Conservation (phyloP, 2,329 filamentous ascomycete genomes). For the Fonsecaea multimorphosa region DNA sequence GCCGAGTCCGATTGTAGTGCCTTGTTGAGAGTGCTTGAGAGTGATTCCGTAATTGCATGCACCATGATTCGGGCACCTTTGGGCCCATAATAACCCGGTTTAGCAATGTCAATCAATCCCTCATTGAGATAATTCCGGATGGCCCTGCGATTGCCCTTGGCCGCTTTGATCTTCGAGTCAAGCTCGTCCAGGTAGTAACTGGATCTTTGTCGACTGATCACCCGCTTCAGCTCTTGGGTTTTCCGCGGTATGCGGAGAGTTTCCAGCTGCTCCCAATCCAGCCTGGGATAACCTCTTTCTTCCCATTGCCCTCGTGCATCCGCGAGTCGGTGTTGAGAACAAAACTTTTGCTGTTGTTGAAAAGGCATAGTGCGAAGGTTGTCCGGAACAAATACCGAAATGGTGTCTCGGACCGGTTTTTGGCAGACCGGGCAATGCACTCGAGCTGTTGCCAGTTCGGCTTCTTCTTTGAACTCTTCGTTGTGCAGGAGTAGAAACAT, state of each 20-base stretch:
- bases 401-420: constrained; percentile 14
- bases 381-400: constrained; percentile 25
- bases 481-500: constrained; percentile 30
- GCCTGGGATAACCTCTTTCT: constrained; percentile 68
- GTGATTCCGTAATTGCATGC: constrained; percentile 28
- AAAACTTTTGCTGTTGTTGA: constrained; percentile 37
- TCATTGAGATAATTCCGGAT: constrained; percentile 57
- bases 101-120: constrained; percentile 60
- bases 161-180: constrained; percentile 41
- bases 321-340: constrained; percentile 32
- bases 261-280: constrained; percentile 70
- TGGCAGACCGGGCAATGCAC: constrained; percentile 26
- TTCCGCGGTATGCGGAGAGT: constrained; percentile 62
- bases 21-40: constrained; percentile 62
- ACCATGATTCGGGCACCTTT: constrained; percentile 75
- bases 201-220: constrained; percentile 63
- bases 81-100: constrained; percentile 83
- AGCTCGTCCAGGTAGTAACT: constrained; percentile 69
- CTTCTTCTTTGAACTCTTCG: constrained; percentile 18
- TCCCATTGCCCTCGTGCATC: constrained; percentile 48
- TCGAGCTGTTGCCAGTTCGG: constrained; percentile 1
- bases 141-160: constrained; percentile 33
- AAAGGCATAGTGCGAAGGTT: constrained; percentile 34
- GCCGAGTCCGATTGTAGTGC: constrained; percentile 68
- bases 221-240: constrained; percentile 60